A percentile compares a stretch with the other conserved stretches of the same genome.
phyloP scores from a whole-genome alignment of 2,329 filamentous ascomycete genomes.

The Stagonosporopsis tanaceti region DNA sequence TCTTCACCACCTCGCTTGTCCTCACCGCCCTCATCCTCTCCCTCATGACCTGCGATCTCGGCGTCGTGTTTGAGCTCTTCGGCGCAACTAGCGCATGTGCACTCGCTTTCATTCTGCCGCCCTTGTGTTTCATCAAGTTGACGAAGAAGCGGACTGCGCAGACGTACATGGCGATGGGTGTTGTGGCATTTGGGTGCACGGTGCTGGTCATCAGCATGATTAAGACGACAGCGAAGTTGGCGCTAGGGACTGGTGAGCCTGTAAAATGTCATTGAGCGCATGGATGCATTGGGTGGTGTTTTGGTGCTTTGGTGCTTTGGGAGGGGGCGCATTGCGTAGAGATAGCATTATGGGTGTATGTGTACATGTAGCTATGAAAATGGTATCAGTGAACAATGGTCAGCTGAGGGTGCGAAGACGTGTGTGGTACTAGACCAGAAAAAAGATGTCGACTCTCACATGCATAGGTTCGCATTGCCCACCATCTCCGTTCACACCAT shows the following conservation, averaged over 20 bases:
- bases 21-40: constrained; percentile 77
- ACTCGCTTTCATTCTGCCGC: constrained; percentile 93
- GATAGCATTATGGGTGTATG: neutral
- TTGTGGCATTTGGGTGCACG: constrained; percentile 77
- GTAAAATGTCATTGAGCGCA: constrained; percentile 34
- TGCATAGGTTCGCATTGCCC: too few species aligned
- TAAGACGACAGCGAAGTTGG: constrained; percentile 42
- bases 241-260: constrained; percentile 30
- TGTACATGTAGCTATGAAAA: neutral
- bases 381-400: neutral
- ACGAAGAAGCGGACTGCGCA: constrained; percentile 79
- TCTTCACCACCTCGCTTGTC: constrained; percentile 86
- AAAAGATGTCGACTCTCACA: too few species aligned
- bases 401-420: too few species aligned
- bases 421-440: too few species aligned
- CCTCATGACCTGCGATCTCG: constrained; percentile 89
- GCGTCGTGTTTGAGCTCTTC: constrained; percentile 93
- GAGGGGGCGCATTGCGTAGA: neutral
- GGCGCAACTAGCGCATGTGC: constrained; percentile 94
- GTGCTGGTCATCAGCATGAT: constrained; percentile 75
- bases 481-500: too few species aligned
- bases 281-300: constrained; percentile 3
- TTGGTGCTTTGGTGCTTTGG: neutral
- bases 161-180: constrained; percentile 74
- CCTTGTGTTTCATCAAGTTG: constrained; percentile 93